Percentiles rank a stretch among this genome's conserved stretches.
Conservation (phyloP, 2,329 filamentous ascomycete genomes). For the Zasmidium citrigriseum region DNA sequence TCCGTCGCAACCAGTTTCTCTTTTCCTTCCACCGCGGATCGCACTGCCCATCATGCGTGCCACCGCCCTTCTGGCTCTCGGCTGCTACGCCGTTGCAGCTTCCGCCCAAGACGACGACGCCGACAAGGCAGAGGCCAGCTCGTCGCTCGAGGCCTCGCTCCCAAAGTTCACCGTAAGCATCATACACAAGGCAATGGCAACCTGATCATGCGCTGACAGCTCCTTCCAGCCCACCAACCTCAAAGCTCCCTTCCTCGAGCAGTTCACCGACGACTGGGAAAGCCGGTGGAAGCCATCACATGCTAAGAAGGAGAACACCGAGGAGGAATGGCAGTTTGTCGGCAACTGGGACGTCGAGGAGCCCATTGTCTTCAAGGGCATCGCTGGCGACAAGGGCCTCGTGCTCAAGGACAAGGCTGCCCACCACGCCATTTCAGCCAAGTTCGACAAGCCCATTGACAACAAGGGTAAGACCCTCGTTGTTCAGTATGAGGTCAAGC, state of each 20-base stretch:
- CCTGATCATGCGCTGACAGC: slow-evolving; percentile 1
- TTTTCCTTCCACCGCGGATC: not conserved
- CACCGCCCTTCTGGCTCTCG: slow-evolving; percentile 73
- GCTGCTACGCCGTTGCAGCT: slow-evolving; percentile 69
- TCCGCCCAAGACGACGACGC: slow-evolving; percentile 55
- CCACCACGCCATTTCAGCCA: slow-evolving; percentile 98
- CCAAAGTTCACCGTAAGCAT: slow-evolving; percentile 25
- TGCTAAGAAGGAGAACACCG: slow-evolving; percentile 92
- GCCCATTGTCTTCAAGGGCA: slow-evolving; percentile 84
- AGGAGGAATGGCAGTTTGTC: slow-evolving; percentile 92
- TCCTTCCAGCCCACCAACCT: slow-evolving; percentile 71
- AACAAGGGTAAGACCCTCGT: slow-evolving; percentile 97
- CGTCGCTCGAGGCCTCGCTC: slow-evolving; percentile 21
- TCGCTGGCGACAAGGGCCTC: slow-evolving; percentile 92
- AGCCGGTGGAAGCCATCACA: slow-evolving; percentile 89
- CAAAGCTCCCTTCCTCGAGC: slow-evolving; percentile 94
- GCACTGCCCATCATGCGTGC: slow-evolving; percentile 70
- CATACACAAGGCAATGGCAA: not conserved
- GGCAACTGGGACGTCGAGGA: slow-evolving; percentile 98
- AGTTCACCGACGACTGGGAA: slow-evolving; percentile 97
- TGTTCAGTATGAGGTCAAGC: slow-evolving; percentile 98
- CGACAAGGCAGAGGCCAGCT: slow-evolving; percentile 16
- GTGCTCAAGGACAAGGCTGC: slow-evolving; percentile 97
- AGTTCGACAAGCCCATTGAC: slow-evolving; percentile 94
- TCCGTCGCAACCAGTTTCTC: not conserved